Evolutionary conservation across 1,284 basidiomycete species (phyloP), one percentile per base, ranked within the genome.

Genomic region (Heliocybe sulcata): DNA sequence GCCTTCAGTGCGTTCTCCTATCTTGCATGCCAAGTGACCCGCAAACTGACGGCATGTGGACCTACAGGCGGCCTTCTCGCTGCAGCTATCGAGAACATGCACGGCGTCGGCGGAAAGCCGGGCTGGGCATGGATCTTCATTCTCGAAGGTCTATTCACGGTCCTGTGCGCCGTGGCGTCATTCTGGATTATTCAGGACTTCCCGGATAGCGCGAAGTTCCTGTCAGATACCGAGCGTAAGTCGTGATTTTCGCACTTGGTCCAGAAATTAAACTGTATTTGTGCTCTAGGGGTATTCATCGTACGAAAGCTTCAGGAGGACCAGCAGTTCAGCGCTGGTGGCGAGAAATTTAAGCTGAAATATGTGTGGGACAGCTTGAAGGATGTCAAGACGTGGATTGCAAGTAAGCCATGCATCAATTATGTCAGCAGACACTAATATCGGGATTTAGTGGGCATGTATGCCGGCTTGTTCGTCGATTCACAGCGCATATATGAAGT

Each of bases 101-200:
- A 86, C 58, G 83, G 83, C 12, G 65, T 89, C 25, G 85, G 77
- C 2, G 80, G 83, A 27, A 80, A 77, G 60, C 71, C 77, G 20
- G 84, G 70, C 12, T 80, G 78, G 77, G 72, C 76, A 12, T 85
- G 83, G 84, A 87, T 89, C 54, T 87, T 90, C 68, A 90, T 91
- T 57, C 70, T 92, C 2, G 88, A 91, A 68, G 89, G 88, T 10
- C 70, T 90, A 35, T 73, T 80, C 45, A 92, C 89, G 0, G 72
- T 90, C 29, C 22, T 81, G 8, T 72, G 76, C 47, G 81, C 77
- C 1, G 52, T 72, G 11, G 67, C 67, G 0, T 78, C 80, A 9
- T 82, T 79, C 72, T 83, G 74, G 69, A 70, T 82, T 59, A 70
- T 83, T 35, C 70, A 76, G 54, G 82, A 85, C 65, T 83, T 82